Evolutionary conservation across 129 eudicot species (phyloP).

Genomic region (Tagetes erecta): DNA sequence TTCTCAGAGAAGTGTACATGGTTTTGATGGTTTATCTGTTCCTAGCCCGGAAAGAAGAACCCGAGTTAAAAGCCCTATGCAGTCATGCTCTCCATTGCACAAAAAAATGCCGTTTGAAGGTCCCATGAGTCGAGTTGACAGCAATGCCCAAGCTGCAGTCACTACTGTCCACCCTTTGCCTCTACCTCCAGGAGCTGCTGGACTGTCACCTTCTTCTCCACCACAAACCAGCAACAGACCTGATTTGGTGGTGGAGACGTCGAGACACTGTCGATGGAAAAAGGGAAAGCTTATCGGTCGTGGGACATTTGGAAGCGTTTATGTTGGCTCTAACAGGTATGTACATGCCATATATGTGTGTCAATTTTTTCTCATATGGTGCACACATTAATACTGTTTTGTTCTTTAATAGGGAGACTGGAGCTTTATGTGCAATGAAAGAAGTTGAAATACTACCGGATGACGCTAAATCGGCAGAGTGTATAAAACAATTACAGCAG

Average conservation of each 20-base stretch:
- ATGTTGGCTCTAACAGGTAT: slow-evolving; percentile 85
- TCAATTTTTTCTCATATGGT: neutral
- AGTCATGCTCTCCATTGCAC: slow-evolving; percentile 52
- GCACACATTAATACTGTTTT: slow-evolving; percentile 1
- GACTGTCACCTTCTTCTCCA: slow-evolving; percentile 33
- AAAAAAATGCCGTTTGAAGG: slow-evolving; percentile 30
- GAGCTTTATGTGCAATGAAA: slow-evolving; percentile 99
- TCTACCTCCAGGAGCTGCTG: slow-evolving; percentile 70
- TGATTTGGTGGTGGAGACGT: slow-evolving; percentile 34
- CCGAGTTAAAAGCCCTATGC: slow-evolving; percentile 28
- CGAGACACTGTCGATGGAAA: slow-evolving; percentile 59
- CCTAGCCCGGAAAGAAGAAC: slow-evolving; percentile 30
- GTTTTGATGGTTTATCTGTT: slow-evolving; percentile 42
- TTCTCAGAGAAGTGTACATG: slow-evolving; percentile 26
- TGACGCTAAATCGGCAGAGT: slow-evolving; percentile 69
- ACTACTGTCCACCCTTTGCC: slow-evolving; percentile 82
- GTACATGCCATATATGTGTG: neutral
- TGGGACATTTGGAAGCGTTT: slow-evolving; percentile 95
- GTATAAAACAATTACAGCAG: slow-evolving; percentile 80
- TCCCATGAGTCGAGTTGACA: slow-evolving; percentile 43
- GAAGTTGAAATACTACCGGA: slow-evolving; percentile 83
- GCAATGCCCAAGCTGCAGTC: slow-evolving; percentile 31
- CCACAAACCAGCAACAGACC: slow-evolving; percentile 30
- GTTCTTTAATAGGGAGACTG: slow-evolving; percentile 64
- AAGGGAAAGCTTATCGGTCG: slow-evolving; percentile 99